phyloP scores from a whole-genome alignment of 768 basidiomycete genomes.

The Mycena capillaripes region DNA sequence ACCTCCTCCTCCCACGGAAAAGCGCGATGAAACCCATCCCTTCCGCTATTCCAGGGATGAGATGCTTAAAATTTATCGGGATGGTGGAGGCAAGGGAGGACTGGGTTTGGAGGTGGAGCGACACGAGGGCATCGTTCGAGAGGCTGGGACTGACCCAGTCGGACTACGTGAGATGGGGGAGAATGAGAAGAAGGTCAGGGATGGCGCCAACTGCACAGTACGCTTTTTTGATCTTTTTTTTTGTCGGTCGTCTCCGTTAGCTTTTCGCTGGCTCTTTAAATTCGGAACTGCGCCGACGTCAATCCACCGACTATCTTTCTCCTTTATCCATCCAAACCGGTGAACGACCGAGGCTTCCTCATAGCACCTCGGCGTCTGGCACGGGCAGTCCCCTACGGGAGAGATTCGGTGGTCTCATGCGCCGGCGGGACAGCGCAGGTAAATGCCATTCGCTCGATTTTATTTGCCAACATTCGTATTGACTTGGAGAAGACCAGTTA shows the following conservation, averaged over 20 bases:
- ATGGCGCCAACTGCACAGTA: constrained; percentile 26
- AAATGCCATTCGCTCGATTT: constrained; percentile 35
- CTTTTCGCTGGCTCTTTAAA: constrained; percentile 88
- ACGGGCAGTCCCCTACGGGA: constrained; percentile 74
- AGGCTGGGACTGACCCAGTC: constrained; percentile 78
- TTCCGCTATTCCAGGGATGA: constrained; percentile 92
- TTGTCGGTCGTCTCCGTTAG: constrained; percentile 54
- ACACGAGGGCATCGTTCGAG: constrained; percentile 91
- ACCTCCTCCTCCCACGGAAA: constrained; percentile 63
- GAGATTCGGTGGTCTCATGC: constrained; percentile 68
- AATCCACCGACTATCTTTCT: constrained; percentile 80
- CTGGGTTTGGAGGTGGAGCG: constrained; percentile 89
- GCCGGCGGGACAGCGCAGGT: constrained; percentile 83
- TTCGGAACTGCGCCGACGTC: constrained; percentile 89
- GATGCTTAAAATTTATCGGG: constrained; percentile 85
- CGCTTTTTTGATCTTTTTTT: constrained; percentile 39
- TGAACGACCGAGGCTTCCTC: constrained; percentile 72
- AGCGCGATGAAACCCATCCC: constrained; percentile 77
- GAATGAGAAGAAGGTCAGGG: constrained; percentile 87
- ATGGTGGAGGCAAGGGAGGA: constrained; percentile 79
- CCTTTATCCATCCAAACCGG: constrained; percentile 65
- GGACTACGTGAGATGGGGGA: constrained; percentile 86
- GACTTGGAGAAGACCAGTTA: constrained; percentile 66
- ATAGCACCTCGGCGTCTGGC: constrained; percentile 58
- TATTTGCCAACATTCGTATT: constrained; percentile 23